Evolutionary conservation across 257 asterid species (phyloP).

Genomic region (Nicotiana noctiflora): DNA sequence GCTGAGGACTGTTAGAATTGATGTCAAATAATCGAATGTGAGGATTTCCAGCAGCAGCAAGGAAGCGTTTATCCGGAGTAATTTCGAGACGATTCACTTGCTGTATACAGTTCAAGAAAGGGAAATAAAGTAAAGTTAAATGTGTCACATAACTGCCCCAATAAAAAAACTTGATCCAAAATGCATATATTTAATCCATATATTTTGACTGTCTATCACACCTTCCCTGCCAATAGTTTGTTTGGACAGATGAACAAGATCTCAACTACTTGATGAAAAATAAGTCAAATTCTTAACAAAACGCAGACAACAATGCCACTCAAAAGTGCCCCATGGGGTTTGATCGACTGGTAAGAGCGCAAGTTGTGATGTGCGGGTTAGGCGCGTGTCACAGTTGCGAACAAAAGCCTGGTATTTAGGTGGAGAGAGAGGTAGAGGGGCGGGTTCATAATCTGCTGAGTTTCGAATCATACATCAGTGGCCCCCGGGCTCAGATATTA

Average conservation of each 20-base stretch:
- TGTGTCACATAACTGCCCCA: neutral
- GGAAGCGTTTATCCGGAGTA: conserved; percentile 75
- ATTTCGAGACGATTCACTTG: conserved; percentile 97
- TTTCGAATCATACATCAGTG: too few species aligned
- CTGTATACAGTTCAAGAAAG: conserved; percentile 26
- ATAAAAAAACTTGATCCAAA: neutral
- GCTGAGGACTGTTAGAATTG: conserved; percentile 78
- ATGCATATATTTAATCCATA: neutral
- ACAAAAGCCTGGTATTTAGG: too few species aligned
- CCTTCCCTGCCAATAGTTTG: neutral
- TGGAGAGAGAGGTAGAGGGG: too few species aligned
- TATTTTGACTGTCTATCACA: neutral
- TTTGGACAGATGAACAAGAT: neutral
- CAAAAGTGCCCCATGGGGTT: neutral
- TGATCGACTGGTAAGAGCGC: too few species aligned
- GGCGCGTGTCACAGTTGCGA: too few species aligned
- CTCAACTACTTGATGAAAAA: neutral
- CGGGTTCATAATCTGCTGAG: too few species aligned
- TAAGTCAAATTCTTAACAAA: neutral
- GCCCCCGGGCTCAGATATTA: too few species aligned
- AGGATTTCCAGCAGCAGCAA: conserved; percentile 99
- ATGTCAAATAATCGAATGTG: conserved; percentile 91
- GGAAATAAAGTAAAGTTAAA: neutral
- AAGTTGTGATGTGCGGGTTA: too few species aligned
- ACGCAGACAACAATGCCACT: neutral